Conservation (phyloP, 352 stramenopile genomes). For the Pythium periplocum region DNA sequence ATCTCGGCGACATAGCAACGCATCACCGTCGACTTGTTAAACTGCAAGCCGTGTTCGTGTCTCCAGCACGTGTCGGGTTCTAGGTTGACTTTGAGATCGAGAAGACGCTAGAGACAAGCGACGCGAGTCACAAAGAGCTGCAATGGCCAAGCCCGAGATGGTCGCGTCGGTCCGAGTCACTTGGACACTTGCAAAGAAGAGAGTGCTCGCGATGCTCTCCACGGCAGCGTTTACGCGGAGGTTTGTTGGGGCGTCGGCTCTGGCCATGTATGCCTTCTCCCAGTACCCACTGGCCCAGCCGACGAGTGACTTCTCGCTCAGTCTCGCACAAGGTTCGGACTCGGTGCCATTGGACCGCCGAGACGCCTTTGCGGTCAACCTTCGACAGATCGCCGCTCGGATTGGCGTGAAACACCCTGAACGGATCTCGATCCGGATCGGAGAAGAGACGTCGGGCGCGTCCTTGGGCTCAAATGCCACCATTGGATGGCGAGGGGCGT, state of each 20-base stretch:
- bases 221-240: slow-evolving; percentile 27
- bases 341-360: slow-evolving; percentile 43
- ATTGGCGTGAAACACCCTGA: slow-evolving; percentile 67
- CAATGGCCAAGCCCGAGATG: slow-evolving; percentile 1
- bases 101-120: slow-evolving; percentile 20
- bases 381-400: slow-evolving; percentile 48
- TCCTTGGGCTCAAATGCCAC: slow-evolving; percentile 64
- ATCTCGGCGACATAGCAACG: slow-evolving; percentile 17
- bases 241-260: slow-evolving; percentile 26
- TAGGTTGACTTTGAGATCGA: not conserved
- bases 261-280: slow-evolving; percentile 36
- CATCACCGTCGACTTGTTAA: slow-evolving; percentile 2
- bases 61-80: slow-evolving; percentile 18
- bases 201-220: slow-evolving; percentile 26
- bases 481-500: slow-evolving; percentile 44
- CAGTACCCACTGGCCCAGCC: slow-evolving; percentile 53
- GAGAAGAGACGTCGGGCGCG: slow-evolving; percentile 50
- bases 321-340: slow-evolving; percentile 48
- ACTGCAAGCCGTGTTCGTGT: slow-evolving; percentile 14
- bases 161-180: not conserved
- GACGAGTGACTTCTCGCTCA: slow-evolving; percentile 52
- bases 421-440: slow-evolving; percentile 59
- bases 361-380: slow-evolving; percentile 62
- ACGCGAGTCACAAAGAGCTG: slow-evolving; percentile 5
- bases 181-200: slow-evolving; percentile 23